Conservation (phyloP, 202 grass and related monocot genomes). For the Schoenoplectus triqueter region DNA sequence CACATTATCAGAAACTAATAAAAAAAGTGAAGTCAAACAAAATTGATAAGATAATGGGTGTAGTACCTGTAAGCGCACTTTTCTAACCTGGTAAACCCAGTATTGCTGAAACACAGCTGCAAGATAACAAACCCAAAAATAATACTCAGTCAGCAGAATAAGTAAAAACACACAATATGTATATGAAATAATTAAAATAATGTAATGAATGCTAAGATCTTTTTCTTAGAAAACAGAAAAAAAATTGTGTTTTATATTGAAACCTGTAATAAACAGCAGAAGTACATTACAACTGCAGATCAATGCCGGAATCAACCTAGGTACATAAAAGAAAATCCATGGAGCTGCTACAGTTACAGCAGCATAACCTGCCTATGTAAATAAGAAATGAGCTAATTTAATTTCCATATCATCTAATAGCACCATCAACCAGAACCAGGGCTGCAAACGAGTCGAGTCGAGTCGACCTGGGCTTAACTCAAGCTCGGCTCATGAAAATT, state of each 20-base stretch:
- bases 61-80: constrained; percentile 96
- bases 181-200: constrained; percentile 3
- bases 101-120: constrained; percentile 97
- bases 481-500: no score
- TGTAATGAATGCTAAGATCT: not conserved
- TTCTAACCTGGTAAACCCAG: constrained; percentile 93
- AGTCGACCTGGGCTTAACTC: no score
- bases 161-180: constrained; percentile 29
- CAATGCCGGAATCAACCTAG: constrained; percentile 71
- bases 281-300: constrained; percentile 86
- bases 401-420: not conserved
- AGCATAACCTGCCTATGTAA: constrained; percentile 76
- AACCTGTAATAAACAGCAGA: constrained; percentile 85
- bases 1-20: not conserved
- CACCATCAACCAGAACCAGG: not conserved
- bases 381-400: constrained; percentile 39
- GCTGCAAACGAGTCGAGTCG: no score
- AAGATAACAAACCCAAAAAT: constrained; percentile 11
- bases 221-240: not conserved
- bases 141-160: constrained; percentile 12
- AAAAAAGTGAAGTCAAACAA: constrained; percentile 6
- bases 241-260: constrained; percentile 25
- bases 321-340: constrained; percentile 79
- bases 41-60: constrained; percentile 12
- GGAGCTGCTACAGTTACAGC: constrained; percentile 74